phyloP scores from a whole-genome alignment of 2,329 filamentous ascomycete genomes.

The Pestalotiopsis sp. region DNA sequence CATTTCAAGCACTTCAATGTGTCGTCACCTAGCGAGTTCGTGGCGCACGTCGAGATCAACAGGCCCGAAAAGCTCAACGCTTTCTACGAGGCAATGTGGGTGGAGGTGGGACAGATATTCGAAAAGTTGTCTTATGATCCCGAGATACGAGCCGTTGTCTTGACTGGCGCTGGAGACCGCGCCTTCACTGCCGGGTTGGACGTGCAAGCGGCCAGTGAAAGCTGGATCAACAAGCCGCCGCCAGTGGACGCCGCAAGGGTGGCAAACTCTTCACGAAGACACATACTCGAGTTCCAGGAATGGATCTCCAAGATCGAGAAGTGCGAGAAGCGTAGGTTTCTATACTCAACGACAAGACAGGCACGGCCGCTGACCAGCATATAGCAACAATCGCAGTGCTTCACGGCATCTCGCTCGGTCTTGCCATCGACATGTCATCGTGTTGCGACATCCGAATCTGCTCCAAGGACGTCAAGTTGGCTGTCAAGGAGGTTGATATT shows the following conservation, averaged over 20 bases:
- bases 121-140: conserved; percentile 70
- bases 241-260: conserved; percentile 64
- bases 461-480: conserved; percentile 60
- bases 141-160: conserved; percentile 73
- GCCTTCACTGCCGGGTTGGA: conserved; percentile 89
- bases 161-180: conserved; percentile 79
- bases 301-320: conserved; percentile 76
- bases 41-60: conserved; percentile 93
- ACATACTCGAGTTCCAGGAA: conserved; percentile 80
- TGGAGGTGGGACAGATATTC: conserved; percentile 77
- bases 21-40: conserved; percentile 69
- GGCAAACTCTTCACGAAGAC: conserved; percentile 63
- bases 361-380: conserved; percentile 11
- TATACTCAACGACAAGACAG: not conserved
- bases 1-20: conserved; percentile 72
- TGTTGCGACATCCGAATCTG: conserved; percentile 73
- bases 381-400: conserved; percentile 79
- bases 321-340: conserved; percentile 79
- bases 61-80: conserved; percentile 85
- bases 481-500: conserved; percentile 83
- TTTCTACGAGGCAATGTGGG: conserved; percentile 85
- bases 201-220: conserved; percentile 68
- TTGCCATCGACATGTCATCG: conserved; percentile 74
- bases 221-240: conserved; percentile 42
- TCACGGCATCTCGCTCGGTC: conserved; percentile 76